Evolutionary conservation across 1,284 basidiomycete species (phyloP), one percentile per base, ranked within the genome.

Genomic region (Ustilago tritici): DNA sequence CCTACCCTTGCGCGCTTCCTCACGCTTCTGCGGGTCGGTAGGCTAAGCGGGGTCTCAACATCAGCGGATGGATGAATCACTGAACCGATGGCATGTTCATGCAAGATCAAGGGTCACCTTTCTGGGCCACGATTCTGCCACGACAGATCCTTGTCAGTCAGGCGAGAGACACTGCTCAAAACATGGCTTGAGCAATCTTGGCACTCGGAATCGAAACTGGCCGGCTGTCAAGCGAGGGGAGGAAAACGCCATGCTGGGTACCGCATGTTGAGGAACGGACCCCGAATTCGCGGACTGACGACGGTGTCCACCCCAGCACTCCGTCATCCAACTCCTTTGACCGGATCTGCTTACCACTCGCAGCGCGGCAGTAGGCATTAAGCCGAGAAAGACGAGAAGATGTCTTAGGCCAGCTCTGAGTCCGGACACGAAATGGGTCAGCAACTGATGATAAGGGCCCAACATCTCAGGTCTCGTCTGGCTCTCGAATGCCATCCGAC

Each of bases 1-100:
- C 46, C 31, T 60, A 60, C 58, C 58, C 79, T 88, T 86, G 61
- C 86, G 86, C 58, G 87, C 83, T 76, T 88, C 78, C 66, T 88
- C 87, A 57, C 86, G 77, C 59, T 87, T 80, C 80, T 87, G 81
- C 23, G 86, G 86, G 62, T 87, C 86, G 23, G 87, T 88, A 0
- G 87, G 87, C 78, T 19, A 14, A 12, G 31, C 57, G 34, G 35
- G 28, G 15, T 31, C 9, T 11, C 56, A 43, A 49, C 36, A 31
- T 1, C 8, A 58, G n/a, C 56, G 56, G 40, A 32, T 46, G 56
- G 40, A 57, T 57, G 40, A 46, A 31, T 35, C 34, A 54, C 9
- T 23, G 52, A 54, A 19, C 52, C 19, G 31, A 8, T n/a, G 32
- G 31, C 56, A 58, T 19, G 32, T 49, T 58, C 43, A 58, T 23